Conservation (phyloP, 176 grass and related monocot genomes). For the Lolium multiflorum region DNA sequence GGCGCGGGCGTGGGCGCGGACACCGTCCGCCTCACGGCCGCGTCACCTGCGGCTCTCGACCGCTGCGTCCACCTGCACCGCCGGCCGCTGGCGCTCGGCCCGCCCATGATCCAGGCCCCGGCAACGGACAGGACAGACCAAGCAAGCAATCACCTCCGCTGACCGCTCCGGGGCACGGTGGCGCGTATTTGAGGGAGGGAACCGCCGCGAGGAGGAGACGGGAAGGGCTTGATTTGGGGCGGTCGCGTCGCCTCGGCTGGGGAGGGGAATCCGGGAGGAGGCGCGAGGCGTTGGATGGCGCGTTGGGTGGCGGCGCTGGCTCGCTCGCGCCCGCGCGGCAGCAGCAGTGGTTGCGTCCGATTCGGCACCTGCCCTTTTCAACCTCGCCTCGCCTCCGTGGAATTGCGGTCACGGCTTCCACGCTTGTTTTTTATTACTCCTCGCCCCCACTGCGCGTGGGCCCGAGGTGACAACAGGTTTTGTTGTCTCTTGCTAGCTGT, state of each 20-base stretch:
- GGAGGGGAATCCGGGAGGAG: conserved; percentile 18
- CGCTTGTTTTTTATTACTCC: not conserved
- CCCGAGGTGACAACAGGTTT: not conserved
- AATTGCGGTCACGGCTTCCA: conserved; percentile 2
- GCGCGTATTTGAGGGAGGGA: conserved; percentile 33
- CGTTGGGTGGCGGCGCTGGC: conserved; percentile 51
- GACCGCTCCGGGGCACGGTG: not conserved
- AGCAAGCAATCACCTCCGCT: not conserved
- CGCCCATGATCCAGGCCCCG: conserved; percentile 48
- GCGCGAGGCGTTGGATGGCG: conserved; percentile 25
- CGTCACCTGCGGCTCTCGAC: not conserved
- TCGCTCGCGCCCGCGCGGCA: conserved; percentile 38
- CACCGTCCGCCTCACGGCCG: conserved; percentile 17
- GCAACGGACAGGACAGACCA: not conserved
- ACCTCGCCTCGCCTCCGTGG: conserved; percentile 14
- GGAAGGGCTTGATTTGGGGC: conserved; percentile 32
- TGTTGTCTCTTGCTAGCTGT: not conserved
- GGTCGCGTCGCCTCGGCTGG: conserved; percentile 32
- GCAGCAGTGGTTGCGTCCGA: conserved; percentile 19
- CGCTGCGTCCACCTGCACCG: conserved; percentile 52
- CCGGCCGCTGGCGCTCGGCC: conserved; percentile 1
- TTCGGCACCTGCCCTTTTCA: conserved; percentile 32
- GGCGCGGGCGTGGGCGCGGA: not conserved
- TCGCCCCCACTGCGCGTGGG: not conserved
- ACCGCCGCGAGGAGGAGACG: not conserved